Percentiles rank a stretch among this genome's conserved stretches.
phyloP scores from a whole-genome alignment of 2,329 filamentous ascomycete species.

The Podosphaera fusca region DNA sequence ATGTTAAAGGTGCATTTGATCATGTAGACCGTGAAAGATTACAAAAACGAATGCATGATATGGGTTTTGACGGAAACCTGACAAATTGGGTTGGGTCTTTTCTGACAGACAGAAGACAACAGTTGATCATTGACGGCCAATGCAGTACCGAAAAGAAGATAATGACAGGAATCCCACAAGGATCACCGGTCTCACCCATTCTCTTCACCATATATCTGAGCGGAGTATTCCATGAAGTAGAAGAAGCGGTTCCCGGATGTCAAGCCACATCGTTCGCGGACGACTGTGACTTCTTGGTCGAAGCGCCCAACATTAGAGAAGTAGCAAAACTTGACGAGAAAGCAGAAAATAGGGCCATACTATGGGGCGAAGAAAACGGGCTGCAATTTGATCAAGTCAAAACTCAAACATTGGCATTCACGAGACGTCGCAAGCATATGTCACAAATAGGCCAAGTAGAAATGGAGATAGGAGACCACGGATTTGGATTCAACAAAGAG shows the following conservation, averaged over 20 bases:
- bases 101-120: not conserved
- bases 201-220: no score
- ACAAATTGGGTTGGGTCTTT: not conserved
- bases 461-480: not conserved
- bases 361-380: not conserved
- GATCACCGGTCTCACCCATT: not conserved
- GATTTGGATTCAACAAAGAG: not conserved
- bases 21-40: not conserved
- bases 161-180: not conserved
- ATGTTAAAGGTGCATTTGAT: not conserved
- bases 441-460: not conserved
- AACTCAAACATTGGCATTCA: not conserved
- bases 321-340: not conserved
- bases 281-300: not conserved
- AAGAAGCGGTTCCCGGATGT: not conserved
- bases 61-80: not conserved
- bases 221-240: not conserved
- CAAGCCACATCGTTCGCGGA: not conserved
- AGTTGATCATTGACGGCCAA: not conserved
- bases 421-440: not conserved
- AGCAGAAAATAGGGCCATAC: not conserved
- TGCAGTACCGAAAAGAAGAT: not conserved
- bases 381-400: not conserved
- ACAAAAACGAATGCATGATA: not conserved
- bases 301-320: not conserved